phyloP scores from a whole-genome alignment of 345 rosid genomes.

The Gossypium stocksii region DNA sequence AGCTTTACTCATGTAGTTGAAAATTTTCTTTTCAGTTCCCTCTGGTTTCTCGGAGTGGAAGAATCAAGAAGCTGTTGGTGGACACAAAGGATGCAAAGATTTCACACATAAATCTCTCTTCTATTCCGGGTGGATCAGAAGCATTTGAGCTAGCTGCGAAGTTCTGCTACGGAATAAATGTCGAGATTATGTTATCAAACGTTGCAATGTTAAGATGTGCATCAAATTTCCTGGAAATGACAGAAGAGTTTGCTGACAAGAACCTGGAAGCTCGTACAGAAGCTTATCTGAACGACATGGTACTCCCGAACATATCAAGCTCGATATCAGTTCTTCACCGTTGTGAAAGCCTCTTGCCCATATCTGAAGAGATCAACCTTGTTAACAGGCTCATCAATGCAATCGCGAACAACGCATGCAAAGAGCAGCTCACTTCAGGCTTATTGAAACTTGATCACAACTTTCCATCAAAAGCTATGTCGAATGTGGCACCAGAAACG shows the following conservation, averaged over 20 bases:
- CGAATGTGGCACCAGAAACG: slow-evolving; percentile 59
- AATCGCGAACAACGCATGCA: slow-evolving; percentile 83
- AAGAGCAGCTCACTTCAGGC: slow-evolving; percentile 96
- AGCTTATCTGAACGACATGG: slow-evolving; percentile 53
- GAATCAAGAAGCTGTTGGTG: slow-evolving; percentile 58
- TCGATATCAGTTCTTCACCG: slow-evolving; percentile 67
- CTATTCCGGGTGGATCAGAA: slow-evolving; percentile 79
- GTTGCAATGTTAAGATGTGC: slow-evolving; percentile 66
- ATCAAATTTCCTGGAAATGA: slow-evolving; percentile 86
- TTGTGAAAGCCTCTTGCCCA: slow-evolving; percentile 70
- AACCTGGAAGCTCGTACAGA: slow-evolving; percentile 67
- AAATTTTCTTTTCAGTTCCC: slow-evolving; percentile 61
- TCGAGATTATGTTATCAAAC: slow-evolving; percentile 62
- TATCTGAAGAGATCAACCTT: slow-evolving; percentile 74
- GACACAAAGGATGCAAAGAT: slow-evolving; percentile 72
- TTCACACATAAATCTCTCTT: slow-evolving; percentile 51
- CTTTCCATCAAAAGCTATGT: slow-evolving; percentile 39
- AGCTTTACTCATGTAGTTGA: background rate
- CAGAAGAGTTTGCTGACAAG: slow-evolving; percentile 77
- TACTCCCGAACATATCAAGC: slow-evolving; percentile 62
- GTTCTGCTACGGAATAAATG: slow-evolving; percentile 80
- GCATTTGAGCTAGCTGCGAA: slow-evolving; percentile 96
- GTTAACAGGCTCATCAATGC: slow-evolving; percentile 60
- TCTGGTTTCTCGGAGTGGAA: slow-evolving; percentile 87
- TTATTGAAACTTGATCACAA: slow-evolving; percentile 77